Conservation (phyloP, 441 rosid species). For the Macaranga tanarius region DNA sequence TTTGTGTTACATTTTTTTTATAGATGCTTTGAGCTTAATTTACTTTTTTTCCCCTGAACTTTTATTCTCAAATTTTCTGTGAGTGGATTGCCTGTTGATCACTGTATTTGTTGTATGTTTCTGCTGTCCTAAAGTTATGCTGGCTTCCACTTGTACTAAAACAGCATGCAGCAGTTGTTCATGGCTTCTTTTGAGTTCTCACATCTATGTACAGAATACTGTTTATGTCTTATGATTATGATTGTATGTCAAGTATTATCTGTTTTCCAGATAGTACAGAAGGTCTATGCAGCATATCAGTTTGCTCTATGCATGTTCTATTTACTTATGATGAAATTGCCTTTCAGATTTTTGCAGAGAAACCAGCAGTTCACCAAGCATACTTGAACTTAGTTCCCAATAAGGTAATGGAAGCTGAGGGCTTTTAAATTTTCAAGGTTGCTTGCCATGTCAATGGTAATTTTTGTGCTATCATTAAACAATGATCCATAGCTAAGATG, state of each 20-base stretch:
- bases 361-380: slow-evolving; percentile 89
- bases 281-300: neutral
- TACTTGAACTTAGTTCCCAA: slow-evolving; percentile 73
- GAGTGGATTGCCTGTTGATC: neutral
- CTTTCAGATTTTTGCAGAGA: slow-evolving; percentile 92
- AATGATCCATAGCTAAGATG: neutral
- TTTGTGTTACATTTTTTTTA: neutral
- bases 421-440: neutral
- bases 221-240: neutral
- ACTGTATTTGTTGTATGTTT: neutral
- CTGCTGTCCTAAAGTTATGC: neutral
- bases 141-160: neutral
- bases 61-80: neutral
- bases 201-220: neutral
- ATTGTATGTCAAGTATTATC: neutral
- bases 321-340: slow-evolving; percentile 23
- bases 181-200: neutral
- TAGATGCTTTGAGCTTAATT: neutral
- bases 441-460: slow-evolving; percentile 8
- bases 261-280: neutral
- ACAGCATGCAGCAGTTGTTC: neutral
- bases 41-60: neutral
- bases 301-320: slow-evolving; percentile 6
- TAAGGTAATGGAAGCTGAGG: slow-evolving; percentile 51
- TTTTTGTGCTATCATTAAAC: neutral